A percentile compares a stretch with the other conserved stretches of the same genome.
Conservation (phyloP, 768 basidiomycete genomes). For the Lyophyllum semitale region DNA sequence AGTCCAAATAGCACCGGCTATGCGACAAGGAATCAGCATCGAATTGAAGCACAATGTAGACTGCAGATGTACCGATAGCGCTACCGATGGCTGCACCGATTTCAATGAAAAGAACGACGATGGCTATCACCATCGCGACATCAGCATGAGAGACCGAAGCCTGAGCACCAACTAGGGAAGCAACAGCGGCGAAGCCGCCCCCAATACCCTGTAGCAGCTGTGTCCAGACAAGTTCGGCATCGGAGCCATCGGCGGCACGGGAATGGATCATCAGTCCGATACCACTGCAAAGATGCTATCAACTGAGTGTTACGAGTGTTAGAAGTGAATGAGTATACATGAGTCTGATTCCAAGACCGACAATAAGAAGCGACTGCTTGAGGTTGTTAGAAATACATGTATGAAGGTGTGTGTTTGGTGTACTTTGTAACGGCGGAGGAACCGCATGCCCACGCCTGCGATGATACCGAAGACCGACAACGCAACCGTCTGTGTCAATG, state of each 20-base stretch:
- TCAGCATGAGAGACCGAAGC: too few relatives aligned
- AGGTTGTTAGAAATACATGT: not conserved
- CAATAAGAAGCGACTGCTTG: constrained; percentile 46
- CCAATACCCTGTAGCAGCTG: too few relatives aligned
- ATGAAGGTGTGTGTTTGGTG: not conserved
- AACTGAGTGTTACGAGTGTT: not conserved
- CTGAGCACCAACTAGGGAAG: constrained; percentile 56
- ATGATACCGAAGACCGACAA: constrained; percentile 65
- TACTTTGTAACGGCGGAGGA: constrained; percentile 59
- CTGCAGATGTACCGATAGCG: too few relatives aligned
- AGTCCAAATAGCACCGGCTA: constrained; percentile 66
- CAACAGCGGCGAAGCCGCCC: constrained; percentile 65
- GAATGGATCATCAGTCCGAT: too few relatives aligned
- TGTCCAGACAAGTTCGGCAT: too few relatives aligned
- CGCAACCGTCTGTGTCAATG: too few relatives aligned
- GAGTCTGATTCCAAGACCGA: too few relatives aligned
- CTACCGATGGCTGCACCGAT: too few relatives aligned
- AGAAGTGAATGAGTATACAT: constrained; percentile 24
- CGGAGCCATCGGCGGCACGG: too few relatives aligned
- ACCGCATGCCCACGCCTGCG: too few relatives aligned
- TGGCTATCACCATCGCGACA: constrained; percentile 66
- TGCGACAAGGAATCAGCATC: not conserved
- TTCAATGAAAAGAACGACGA: constrained; percentile 68
- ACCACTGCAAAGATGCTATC: constrained; percentile 37
- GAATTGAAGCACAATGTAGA: not conserved